phyloP scores from a whole-genome alignment of 495 filamentous ascomycete species.

The Tuber calosporum region DNA sequence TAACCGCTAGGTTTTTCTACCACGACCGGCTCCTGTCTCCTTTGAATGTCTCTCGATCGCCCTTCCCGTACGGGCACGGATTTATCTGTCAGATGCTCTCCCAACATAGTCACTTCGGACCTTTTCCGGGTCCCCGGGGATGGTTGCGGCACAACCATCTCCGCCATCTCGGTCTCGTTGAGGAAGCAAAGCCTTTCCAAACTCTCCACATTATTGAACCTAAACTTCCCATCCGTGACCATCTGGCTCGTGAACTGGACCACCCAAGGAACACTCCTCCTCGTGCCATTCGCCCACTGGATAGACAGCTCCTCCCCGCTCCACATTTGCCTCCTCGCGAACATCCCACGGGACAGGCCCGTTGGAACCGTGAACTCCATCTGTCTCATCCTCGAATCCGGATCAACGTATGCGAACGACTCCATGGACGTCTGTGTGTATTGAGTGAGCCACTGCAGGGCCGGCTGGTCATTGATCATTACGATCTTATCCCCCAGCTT shows the following conservation, averaged over 20 bases:
- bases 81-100: conserved; percentile 1
- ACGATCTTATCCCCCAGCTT: conserved; percentile 16
- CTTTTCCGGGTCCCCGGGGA: conserved; percentile 3
- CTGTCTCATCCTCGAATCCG: conserved; percentile 24
- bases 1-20: conserved; percentile 11
- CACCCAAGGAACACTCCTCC: conserved; percentile 19
- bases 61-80: background rate
- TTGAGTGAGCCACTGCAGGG: conserved; percentile 17
- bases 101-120: background rate
- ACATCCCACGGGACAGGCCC: conserved; percentile 10
- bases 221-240: background rate
- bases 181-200: conserved; percentile 20
- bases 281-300: conserved; percentile 26
- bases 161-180: conserved; percentile 10
- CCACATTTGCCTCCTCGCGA: conserved; percentile 30
- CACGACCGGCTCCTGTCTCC: conserved; percentile 7
- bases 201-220: conserved; percentile 10
- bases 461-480: conserved; percentile 24
- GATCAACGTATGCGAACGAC: conserved; percentile 28
- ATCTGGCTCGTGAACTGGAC: conserved; percentile 8
- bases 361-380: conserved; percentile 26
- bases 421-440: conserved; percentile 27
- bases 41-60: background rate
- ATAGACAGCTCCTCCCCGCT: conserved; percentile 25
- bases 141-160: conserved; percentile 7